Conservation (phyloP, 352 stramenopile species). For the Phytophthora brassicae region DNA sequence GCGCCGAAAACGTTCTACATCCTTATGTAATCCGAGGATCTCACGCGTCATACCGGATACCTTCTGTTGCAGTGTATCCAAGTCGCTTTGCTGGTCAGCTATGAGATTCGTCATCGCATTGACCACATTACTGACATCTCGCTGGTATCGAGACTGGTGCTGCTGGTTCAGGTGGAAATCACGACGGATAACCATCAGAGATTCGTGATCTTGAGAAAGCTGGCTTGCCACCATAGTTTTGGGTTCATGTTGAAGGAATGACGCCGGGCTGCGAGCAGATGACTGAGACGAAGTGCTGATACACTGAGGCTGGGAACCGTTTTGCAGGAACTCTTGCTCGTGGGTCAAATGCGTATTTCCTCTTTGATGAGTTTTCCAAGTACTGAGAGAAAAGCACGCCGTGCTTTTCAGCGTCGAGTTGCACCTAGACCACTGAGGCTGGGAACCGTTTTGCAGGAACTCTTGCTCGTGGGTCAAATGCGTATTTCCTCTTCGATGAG, state of each 20-base stretch:
- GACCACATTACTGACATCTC: slow-evolving; percentile 43
- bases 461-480: slow-evolving; percentile 23
- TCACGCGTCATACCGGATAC: slow-evolving; percentile 17
- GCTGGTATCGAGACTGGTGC: slow-evolving; percentile 25
- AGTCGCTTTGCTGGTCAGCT: slow-evolving; percentile 45
- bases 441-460: slow-evolving; percentile 2
- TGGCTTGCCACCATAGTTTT: slow-evolving; percentile 2
- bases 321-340: slow-evolving; percentile 7
- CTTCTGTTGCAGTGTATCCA: slow-evolving; percentile 21
- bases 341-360: slow-evolving; percentile 21
- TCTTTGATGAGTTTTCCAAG: slow-evolving; percentile 38
- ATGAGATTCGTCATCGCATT: slow-evolving; percentile 46
- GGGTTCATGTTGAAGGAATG: background rate
- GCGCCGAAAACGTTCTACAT: slow-evolving; percentile 20
- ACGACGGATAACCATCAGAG: slow-evolving; percentile 26
- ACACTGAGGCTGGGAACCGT: slow-evolving; percentile 17
- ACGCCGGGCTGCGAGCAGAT: slow-evolving; percentile 2
- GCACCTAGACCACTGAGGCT: slow-evolving; percentile 34
- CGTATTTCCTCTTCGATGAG: slow-evolving; percentile 29
- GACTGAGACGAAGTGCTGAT: slow-evolving; percentile 30
- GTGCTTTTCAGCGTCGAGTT: slow-evolving; percentile 39
- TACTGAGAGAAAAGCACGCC: slow-evolving; percentile 18
- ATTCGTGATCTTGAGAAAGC: slow-evolving; percentile 21
- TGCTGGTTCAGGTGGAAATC: slow-evolving; percentile 29
- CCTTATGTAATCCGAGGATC: slow-evolving; percentile 24